Evolutionary conservation across 768 basidiomycete genomes (phyloP).

Genomic region (Pisolithus albus): DNA sequence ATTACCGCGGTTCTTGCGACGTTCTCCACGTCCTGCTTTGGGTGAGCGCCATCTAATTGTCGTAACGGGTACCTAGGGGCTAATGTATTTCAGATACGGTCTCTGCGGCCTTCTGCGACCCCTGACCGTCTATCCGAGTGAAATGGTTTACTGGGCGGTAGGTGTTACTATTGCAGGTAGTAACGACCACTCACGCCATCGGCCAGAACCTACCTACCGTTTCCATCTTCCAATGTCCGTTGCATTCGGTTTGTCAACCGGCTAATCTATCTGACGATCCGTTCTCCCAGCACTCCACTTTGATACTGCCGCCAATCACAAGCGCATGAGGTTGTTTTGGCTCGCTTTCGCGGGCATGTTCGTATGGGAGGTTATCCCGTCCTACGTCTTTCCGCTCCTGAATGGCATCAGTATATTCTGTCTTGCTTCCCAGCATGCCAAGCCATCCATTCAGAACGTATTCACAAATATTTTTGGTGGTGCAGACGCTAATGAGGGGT

Average conservation of each 20-base stretch:
- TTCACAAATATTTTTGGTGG: constrained; percentile 55
- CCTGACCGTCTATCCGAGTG: constrained; percentile 53
- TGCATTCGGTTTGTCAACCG: neutral
- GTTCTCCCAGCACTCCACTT: constrained; percentile 40
- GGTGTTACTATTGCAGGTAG: constrained; percentile 10
- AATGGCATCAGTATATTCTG: constrained; percentile 52
- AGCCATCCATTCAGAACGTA: constrained; percentile 14
- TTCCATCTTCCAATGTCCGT: constrained; percentile 50
- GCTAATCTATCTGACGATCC: constrained; percentile 24
- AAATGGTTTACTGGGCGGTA: constrained; percentile 57
- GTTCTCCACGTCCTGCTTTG: constrained; percentile 59
- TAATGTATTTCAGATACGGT: constrained; percentile 39
- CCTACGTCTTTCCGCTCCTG: constrained; percentile 47
- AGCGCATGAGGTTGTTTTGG: constrained; percentile 50
- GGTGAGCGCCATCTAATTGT: constrained; percentile 27
- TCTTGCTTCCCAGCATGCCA: constrained; percentile 37
- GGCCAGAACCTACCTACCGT: constrained; percentile 48
- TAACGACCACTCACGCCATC: neutral
- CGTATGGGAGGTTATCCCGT: constrained; percentile 41
- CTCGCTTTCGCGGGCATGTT: constrained; percentile 46
- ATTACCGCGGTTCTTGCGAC: constrained; percentile 54
- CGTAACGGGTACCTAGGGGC: neutral
- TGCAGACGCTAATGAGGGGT: constrained; percentile 57
- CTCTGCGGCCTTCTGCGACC: constrained; percentile 54
- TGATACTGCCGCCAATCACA: constrained; percentile 35